Conservation (phyloP, 2,329 filamentous ascomycete genomes). For the Epicoccum sorghinum region DNA sequence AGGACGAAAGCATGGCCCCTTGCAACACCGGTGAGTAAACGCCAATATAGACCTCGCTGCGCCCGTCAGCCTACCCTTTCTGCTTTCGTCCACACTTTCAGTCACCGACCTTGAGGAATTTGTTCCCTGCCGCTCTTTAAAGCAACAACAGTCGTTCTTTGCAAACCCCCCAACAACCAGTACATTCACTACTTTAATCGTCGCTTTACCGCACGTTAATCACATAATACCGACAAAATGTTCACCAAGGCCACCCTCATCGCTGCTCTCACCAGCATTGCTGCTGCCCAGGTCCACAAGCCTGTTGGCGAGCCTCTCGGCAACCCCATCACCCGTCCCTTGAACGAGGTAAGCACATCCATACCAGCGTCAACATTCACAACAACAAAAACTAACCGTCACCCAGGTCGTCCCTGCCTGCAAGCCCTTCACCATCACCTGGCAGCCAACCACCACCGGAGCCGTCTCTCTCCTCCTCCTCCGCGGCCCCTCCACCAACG, state of each 20-base stretch:
- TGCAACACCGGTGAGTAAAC: constrained; percentile 6
- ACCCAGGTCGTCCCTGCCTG: constrained; percentile 59
- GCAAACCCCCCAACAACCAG: constrained; percentile 11
- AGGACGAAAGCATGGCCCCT: not conserved
- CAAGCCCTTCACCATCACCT: constrained; percentile 63
- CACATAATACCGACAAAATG: constrained; percentile 42
- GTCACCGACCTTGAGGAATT: constrained; percentile 26
- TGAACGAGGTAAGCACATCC: constrained; percentile 51
- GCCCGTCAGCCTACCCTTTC: constrained; percentile 3
- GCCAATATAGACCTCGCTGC: constrained; percentile 33
- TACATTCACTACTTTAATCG: constrained; percentile 24
- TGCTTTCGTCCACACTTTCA: constrained; percentile 9
- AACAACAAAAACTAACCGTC: no score
- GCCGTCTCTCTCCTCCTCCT: constrained; percentile 65
- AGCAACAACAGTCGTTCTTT: constrained; percentile 29
- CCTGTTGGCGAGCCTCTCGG: constrained; percentile 49
- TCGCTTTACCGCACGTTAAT: constrained; percentile 33
- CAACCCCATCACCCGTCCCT: constrained; percentile 61
- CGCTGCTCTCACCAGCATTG: constrained; percentile 60
- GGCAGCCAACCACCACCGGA: constrained; percentile 57
- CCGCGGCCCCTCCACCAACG: constrained; percentile 63
- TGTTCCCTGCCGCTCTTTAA: constrained; percentile 39
- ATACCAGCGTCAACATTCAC: no score
- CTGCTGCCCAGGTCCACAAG: constrained; percentile 44
- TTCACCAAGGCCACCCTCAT: constrained; percentile 50